phyloP scores from a whole-genome alignment of 805 yeast genomes.

The Myxozyma monticola region DNA sequence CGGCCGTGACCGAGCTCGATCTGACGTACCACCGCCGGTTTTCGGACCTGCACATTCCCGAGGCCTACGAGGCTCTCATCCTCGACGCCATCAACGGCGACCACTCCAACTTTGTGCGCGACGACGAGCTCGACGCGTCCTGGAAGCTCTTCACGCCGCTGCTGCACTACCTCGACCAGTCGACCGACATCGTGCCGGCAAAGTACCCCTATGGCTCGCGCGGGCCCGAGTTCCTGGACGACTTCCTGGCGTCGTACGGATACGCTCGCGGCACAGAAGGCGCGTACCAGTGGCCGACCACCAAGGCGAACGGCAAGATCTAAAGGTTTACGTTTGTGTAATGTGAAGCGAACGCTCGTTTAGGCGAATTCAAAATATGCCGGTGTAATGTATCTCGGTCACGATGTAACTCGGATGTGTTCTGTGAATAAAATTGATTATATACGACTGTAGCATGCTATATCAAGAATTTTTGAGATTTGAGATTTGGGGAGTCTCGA shows the following conservation, averaged over 20 bases:
- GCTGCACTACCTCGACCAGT: slow-evolving; percentile 73
- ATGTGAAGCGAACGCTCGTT: too few species aligned
- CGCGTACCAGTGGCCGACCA: slow-evolving; percentile 81
- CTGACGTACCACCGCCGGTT: slow-evolving; percentile 80
- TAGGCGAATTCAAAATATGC: too few species aligned
- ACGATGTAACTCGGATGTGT: too few species aligned
- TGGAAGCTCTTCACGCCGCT: slow-evolving; percentile 95
- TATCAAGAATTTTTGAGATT: too few species aligned
- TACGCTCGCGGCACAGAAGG: slow-evolving; percentile 64
- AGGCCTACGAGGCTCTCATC: slow-evolving; percentile 94
- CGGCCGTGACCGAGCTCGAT: slow-evolving; percentile 86
- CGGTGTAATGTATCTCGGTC: too few species aligned
- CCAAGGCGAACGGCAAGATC: slow-evolving; percentile 28
- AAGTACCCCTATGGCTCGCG: slow-evolving; percentile 86
- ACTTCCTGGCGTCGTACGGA: slow-evolving; percentile 67
- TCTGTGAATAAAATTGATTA: too few species aligned
- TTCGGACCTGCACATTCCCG: slow-evolving; percentile 90
- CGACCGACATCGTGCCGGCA: slow-evolving; percentile 63
- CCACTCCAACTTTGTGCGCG: slow-evolving; percentile 96
- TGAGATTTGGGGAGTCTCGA: too few species aligned
- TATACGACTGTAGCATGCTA: too few species aligned
- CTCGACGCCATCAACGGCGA: slow-evolving; percentile 88
- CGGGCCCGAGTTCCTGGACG: slow-evolving; percentile 70
- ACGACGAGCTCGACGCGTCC: slow-evolving; percentile 90
- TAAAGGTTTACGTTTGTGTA: too few species aligned